A percentile compares a stretch with the other conserved stretches of the same genome.
phyloP scores from a whole-genome alignment of 148 eudicot species.

The Spergularia bocconei region DNA sequence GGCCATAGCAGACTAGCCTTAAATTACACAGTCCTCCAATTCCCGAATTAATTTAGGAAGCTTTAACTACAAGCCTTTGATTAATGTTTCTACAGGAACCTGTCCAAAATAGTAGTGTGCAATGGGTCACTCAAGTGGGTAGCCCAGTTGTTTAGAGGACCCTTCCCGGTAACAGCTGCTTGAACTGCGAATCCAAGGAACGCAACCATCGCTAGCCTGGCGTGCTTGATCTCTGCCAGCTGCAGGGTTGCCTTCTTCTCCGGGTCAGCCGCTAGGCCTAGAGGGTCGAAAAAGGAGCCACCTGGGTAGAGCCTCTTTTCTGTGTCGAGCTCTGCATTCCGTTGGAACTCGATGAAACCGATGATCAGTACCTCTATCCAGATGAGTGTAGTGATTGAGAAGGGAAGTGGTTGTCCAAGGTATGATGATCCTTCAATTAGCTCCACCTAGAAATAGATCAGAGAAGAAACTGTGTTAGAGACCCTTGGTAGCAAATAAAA shows the following conservation, averaged over 20 bases:
- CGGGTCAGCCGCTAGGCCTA: conserved; percentile 83
- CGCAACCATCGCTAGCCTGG: conserved; percentile 92
- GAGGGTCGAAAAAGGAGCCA: conserved; percentile 74
- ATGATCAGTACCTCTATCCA: conserved; percentile 87
- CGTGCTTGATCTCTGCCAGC: conserved; percentile 97
- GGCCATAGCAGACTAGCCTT: not conserved
- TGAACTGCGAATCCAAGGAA: conserved; percentile 95
- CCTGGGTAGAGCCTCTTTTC: conserved; percentile 97
- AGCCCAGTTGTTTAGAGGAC: conserved; percentile 98
- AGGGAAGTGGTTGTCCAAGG: conserved; percentile 94
- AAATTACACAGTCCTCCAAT: not conserved
- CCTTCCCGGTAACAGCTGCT: conserved; percentile 94
- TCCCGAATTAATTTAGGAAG: not conserved
- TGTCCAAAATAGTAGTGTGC: conserved; percentile 94
- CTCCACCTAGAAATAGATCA: conserved; percentile 56
- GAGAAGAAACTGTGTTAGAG: not conserved
- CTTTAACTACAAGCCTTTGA: not conserved
- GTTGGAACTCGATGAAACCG: conserved; percentile 95
- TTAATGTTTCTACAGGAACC: conserved; percentile 37
- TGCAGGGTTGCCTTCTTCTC: conserved; percentile 89
- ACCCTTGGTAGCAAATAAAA: not conserved
- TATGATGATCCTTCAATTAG: conserved; percentile 90
- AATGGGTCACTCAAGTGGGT: conserved; percentile 98
- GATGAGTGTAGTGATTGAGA: conserved; percentile 75
- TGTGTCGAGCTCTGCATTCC: conserved; percentile 88